These are phyloP conservation scores for Nemania bipapillata DNA, from an alignment of 2,329 filamentous ascomycete species.

Conservation along the genomic window DNA sequence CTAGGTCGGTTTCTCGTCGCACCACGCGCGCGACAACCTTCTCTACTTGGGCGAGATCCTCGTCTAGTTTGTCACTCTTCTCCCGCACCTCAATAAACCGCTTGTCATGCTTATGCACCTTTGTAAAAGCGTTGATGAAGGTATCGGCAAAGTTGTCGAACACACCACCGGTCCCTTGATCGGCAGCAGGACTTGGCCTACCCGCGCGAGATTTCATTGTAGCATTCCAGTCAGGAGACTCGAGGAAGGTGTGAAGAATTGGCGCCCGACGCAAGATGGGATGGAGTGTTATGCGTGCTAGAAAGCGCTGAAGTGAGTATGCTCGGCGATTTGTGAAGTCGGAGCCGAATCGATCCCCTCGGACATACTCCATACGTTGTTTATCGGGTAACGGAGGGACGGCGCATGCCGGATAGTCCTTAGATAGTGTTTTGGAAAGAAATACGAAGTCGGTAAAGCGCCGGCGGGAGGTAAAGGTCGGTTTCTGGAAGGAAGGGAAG, in stretches of 20 bases:
- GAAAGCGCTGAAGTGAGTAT: constrained; percentile 89
- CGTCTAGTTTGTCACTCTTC: constrained; percentile 90
- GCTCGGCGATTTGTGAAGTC: constrained; percentile 92
- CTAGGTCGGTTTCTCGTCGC: constrained; percentile 85
- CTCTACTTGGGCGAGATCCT: constrained; percentile 91
- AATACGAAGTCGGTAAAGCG: constrained; percentile 99
- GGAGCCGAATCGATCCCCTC: constrained; percentile 90
- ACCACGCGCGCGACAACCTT: constrained; percentile 94
- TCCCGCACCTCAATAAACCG: constrained; percentile 95
- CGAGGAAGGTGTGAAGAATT: constrained; percentile 88
- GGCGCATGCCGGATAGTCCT: constrained; percentile 89
- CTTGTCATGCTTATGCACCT: constrained; percentile 93
- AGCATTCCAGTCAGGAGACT: constrained; percentile 94
- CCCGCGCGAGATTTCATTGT: constrained; percentile 84
- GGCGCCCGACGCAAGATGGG: constrained; percentile 85
- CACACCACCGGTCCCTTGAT: constrained; percentile 71
- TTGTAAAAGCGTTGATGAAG: constrained; percentile 96
- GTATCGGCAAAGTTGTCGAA: constrained; percentile 96
- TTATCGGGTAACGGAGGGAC: constrained; percentile 96
- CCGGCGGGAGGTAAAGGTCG: constrained; percentile 81
- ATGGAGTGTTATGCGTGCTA: constrained; percentile 85
- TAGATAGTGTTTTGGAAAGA: constrained; percentile 87
- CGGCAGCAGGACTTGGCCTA: constrained; percentile 66
- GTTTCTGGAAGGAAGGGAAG: constrained; percentile 89
- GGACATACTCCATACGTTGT: constrained; percentile 98